Evolutionary conservation across 805 yeast genomes (phyloP), one percentile per base, ranked within the genome.

Genomic region (Nakazawaea populi): DNA sequence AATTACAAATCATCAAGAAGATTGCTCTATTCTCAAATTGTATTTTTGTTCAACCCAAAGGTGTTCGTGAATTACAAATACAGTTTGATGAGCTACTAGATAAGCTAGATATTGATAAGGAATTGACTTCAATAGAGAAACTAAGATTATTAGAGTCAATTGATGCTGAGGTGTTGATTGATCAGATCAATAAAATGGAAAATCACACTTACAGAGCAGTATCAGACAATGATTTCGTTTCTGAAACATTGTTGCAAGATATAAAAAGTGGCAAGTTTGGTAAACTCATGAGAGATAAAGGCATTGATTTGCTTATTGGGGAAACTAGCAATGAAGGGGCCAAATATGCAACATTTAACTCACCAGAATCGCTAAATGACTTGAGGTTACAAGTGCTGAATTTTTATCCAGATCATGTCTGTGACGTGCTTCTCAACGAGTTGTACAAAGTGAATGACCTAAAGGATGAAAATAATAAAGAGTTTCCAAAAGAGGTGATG

Each of bases 141-240:
- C 38, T 65, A 18, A 48, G 46, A 11, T 52, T 49, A 28, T 44
- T 68, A 47, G 55, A 66, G 47, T 51, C 48, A 10, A 47, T 63
- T 10, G 56, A 55, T 29, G 35, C 56, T 48, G 52, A 50, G 39
- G 42, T 10, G 1, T 47, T 63, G 27, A 64, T 54, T 40, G 65
- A 60, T 44, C 56, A 57, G 42, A 63, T 68, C 38, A 60, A 61
- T 39, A 49, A 55, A 6, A 53, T 69, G 52, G 53, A 54, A 6
- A 45, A 51, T 36, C 68, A 64, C 50, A 67, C 70, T 7, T 73
- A 71, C 55, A 60, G 76, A 56, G 74, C 75, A 8, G 68, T 68
- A 28, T 64, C 73, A 1, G 76, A 72, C 55, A 65, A 61, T 40
- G 60, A 69, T 47, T 70, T 73, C 58, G 65, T 73, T 11, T 51